These are phyloP conservation scores for Botryotinia narcissicola DNA, from an alignment of 2,329 filamentous ascomycete species.

Conservation along the genomic window DNA sequence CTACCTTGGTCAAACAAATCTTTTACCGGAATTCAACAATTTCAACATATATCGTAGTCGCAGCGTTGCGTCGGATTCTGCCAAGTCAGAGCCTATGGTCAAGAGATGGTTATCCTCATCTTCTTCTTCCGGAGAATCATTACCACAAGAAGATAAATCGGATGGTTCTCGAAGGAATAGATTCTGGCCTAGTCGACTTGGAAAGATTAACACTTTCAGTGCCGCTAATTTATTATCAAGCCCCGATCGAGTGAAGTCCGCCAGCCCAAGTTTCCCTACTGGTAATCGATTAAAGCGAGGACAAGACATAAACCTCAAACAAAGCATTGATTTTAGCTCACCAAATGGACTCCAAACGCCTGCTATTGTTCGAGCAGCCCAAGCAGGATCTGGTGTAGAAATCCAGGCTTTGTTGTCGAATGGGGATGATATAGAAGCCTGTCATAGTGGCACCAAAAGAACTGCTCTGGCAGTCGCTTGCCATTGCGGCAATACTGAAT, in stretches of 20 bases:
- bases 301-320: background rate
- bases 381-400: slow-evolving; percentile 9
- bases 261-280: background rate
- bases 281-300: background rate
- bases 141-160: background rate
- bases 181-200: background rate
- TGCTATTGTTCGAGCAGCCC: background rate
- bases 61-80: background rate
- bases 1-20: background rate
- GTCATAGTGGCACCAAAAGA: background rate
- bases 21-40: background rate
- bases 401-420: slow-evolving; percentile 3
- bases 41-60: slow-evolving; percentile 11
- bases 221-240: background rate
- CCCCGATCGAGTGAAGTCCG: background rate
- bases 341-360: background rate
- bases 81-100: slow-evolving; percentile 11
- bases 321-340: slow-evolving; percentile 13
- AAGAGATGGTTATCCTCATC: slow-evolving; percentile 6
- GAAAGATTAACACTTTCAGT: slow-evolving; percentile 6
- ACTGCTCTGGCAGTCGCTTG: slow-evolving; percentile 14
- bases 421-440: background rate
- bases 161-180: background rate
- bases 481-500: slow-evolving; percentile 2
- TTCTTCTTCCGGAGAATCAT: slow-evolving; percentile 14